Conservation (phyloP, 441 rosid species). For the Populus hybrid region DNA sequence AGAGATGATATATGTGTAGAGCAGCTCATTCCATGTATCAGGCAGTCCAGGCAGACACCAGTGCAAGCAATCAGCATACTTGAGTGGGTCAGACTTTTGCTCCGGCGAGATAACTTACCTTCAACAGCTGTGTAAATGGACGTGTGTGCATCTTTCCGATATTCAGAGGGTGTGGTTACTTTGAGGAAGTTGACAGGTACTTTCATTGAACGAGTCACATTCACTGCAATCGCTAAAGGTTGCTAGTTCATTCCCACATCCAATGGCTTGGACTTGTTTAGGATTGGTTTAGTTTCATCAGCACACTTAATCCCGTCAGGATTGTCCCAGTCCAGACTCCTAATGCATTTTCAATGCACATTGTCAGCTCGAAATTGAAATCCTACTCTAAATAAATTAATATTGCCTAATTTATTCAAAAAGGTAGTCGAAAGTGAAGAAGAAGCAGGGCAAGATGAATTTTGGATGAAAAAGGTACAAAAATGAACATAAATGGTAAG, state of each 20-base stretch:
- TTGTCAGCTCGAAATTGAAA: background rate
- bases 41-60: slow-evolving; percentile 85
- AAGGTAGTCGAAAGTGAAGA: background rate
- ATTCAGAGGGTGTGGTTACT: slow-evolving; percentile 59
- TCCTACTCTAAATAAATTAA: background rate
- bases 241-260: slow-evolving; percentile 69
- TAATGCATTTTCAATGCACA: background rate
- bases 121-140: slow-evolving; percentile 63
- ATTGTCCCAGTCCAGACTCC: slow-evolving; percentile 85
- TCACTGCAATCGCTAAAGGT: slow-evolving; percentile 37
- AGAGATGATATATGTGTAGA: slow-evolving; percentile 58
- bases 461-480: background rate
- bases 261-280: slow-evolving; percentile 48
- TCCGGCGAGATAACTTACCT: slow-evolving; percentile 64
- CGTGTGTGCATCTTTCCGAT: slow-evolving; percentile 82
- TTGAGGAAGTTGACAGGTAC: slow-evolving; percentile 53
- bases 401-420: background rate
- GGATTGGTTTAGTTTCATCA: slow-evolving; percentile 54
- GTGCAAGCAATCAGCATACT: slow-evolving; percentile 71
- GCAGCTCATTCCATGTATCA: slow-evolving; percentile 72
- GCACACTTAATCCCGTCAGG: slow-evolving; percentile 85
- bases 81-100: slow-evolving; percentile 60
- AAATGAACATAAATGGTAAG: background rate
- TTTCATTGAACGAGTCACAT: slow-evolving; percentile 48
- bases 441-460: background rate